These are phyloP conservation scores for Talaromyces islandicus DNA, from an alignment of 2,329 filamentous ascomycete species.

Conservation along the genomic window DNA sequence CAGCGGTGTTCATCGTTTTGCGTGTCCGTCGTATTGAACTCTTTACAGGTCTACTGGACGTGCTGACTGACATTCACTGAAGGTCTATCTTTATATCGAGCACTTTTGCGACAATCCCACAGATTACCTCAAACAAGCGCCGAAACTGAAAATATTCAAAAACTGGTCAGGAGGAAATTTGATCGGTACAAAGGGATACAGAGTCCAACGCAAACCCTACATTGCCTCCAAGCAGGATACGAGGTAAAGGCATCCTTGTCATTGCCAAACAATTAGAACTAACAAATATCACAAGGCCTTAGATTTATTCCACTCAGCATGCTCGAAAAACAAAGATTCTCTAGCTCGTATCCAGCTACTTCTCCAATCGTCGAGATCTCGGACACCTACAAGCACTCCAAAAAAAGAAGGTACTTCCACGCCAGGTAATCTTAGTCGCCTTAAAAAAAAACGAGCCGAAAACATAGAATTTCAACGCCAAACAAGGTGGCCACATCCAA, in stretches of 20 bases:
- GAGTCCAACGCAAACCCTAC: conserved; percentile 32
- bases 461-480: conserved; percentile 21
- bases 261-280: not conserved
- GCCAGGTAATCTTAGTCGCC: conserved; percentile 18
- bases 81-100: conserved; percentile 42
- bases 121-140: conserved; percentile 19
- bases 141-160: conserved; percentile 20
- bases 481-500: conserved; percentile 27
- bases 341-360: conserved; percentile 20
- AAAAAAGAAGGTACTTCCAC: conserved; percentile 13
- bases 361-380: conserved; percentile 18
- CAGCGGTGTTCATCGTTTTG: conserved; percentile 36
- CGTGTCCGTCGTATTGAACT: conserved; percentile 27
- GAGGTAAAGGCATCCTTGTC: conserved; percentile 22
- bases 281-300: conserved; percentile 22
- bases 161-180: conserved; percentile 32
- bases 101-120: conserved; percentile 38
- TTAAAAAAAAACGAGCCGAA: conserved; percentile 18
- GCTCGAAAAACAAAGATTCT: conserved; percentile 21
- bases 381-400: conserved; percentile 13
- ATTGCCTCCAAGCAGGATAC: conserved; percentile 38
- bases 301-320: conserved; percentile 30
- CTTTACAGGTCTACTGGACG: not conserved
- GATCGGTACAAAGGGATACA: conserved; percentile 30
- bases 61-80: not conserved